Conservation (phyloP, 192 early-diverging fungal genomes). For the Backusella parvicylindrica region DNA sequence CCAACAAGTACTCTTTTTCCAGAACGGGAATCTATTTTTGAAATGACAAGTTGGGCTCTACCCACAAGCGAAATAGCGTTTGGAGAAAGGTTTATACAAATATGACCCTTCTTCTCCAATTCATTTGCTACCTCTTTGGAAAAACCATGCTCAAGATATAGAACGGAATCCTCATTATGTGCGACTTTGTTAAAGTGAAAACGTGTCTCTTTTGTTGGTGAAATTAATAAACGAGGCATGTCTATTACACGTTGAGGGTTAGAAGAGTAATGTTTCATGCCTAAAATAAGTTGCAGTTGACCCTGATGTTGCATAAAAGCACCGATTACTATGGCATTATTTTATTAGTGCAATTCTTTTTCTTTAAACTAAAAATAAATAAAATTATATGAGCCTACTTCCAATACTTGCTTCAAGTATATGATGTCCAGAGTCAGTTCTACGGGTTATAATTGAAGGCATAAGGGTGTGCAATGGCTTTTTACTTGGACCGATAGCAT, state of each 20-base stretch:
- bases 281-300: conserved; percentile 71
- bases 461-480: conserved; percentile 78
- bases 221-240: conserved; percentile 59
- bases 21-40: conserved; percentile 24
- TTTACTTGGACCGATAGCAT: conserved; percentile 59
- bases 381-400: no score
- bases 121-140: conserved; percentile 30
- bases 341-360: neutral
- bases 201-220: conserved; percentile 22
- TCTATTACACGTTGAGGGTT: conserved; percentile 63
- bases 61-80: conserved; percentile 57
- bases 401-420: conserved; percentile 25
- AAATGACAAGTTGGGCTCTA: conserved; percentile 65
- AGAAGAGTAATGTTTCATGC: conserved; percentile 51
- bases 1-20: conserved; percentile 42
- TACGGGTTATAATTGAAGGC: conserved; percentile 56
- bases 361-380: no score
- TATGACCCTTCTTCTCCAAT: conserved; percentile 56
- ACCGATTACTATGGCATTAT: conserved; percentile 74
- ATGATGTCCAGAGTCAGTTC: conserved; percentile 15
- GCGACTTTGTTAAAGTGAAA: conserved; percentile 6
- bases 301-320: conserved; percentile 79
- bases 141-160: conserved; percentile 67
- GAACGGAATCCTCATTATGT: conserved; percentile 10
- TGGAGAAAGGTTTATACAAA: conserved; percentile 39